Base-by-base conservation (phyloP, 352 stramenopile genomes). In the Pythium aristosporum region DNA sequence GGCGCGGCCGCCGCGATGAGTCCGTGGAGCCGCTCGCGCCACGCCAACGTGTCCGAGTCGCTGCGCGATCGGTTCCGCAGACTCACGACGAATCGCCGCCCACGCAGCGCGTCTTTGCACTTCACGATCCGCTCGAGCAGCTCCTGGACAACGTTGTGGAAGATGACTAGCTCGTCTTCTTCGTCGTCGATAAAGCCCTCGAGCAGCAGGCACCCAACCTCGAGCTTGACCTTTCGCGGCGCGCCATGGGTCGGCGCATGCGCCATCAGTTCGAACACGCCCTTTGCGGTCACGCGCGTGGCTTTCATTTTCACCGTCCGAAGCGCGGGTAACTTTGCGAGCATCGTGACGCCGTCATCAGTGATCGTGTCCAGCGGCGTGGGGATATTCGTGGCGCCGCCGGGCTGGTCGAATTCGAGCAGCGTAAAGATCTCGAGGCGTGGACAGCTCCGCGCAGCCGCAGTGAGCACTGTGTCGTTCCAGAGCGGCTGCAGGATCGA, bases 121-220 rank as follows among this genome's bases (percentile, higher is more conserved):
- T 42, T 16, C 42, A 37, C 43, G 11, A 67, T 30, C 11, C 10
- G 44, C 51, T 61, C 41, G 11, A 67, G 52, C 16, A 61, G 13
- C 12, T 51, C 15, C 16, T 51, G 54, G n/a, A 68, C 61, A 20
- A 68, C 52, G n/a, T 68, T 53, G 15, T 68, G 57, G 25, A 68
- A 68, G 9, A 55, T 63, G 44, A 63, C 47, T 25, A 68, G 37
- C 13, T 63, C 36, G n/a, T 68, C 61, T 23, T 63, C 61, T n/a
- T 63, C 46, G 34, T 68, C 61, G 37, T 68, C 61, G 21, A 46
- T 44, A 25, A 68, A 68, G 1, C 61, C 61, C 43, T 68, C 61
- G 7, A 68, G 43, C 23, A 68, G 42, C 18, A 68, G 16, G n/a
- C 61, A 68, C 0, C 61, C 61, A 2, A 68, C 54, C 13, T 68